Percentiles rank a stretch among this genome's conserved stretches.
These are phyloP conservation scores for Phytophthora sansomeana DNA, from an alignment of 352 stramenopile genomes.

Conservation along the genomic window DNA sequence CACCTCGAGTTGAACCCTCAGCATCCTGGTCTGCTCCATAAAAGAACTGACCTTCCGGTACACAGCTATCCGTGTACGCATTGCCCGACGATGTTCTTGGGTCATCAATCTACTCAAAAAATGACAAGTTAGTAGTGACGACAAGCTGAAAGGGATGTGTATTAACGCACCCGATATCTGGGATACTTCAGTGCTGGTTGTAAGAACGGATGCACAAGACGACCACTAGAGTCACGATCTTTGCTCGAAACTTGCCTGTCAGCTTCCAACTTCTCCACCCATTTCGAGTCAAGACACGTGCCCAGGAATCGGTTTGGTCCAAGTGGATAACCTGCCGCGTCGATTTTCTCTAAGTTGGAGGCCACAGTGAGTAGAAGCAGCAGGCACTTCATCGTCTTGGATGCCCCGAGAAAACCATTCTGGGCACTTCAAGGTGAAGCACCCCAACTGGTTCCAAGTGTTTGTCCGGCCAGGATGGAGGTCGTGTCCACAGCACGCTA, in stretches of 20 bases:
- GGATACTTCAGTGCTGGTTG: constrained; percentile 39
- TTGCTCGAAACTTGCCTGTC: constrained; percentile 25
- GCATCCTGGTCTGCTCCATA: constrained; percentile 29
- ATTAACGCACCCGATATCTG: constrained; percentile 31
- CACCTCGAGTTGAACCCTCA: constrained; percentile 17
- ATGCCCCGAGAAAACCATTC: not conserved
- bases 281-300: constrained; percentile 47
- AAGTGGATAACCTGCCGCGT: constrained; percentile 11
- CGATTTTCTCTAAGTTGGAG: not conserved
- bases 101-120: constrained; percentile 27
- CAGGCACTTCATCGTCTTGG: constrained; percentile 11
- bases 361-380: constrained; percentile 4
- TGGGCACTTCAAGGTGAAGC: not conserved
- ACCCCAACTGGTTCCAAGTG: not conserved
- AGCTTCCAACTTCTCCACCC: constrained; percentile 43
- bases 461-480: not conserved
- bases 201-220: constrained; percentile 51
- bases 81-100: constrained; percentile 10
- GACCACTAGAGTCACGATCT: constrained; percentile 33
- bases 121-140: no score
- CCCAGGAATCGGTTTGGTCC: constrained; percentile 55
- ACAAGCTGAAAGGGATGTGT: no score
- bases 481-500: no score
- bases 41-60: constrained; percentile 18
- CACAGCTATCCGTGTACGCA: constrained; percentile 5